Evolutionary conservation across 371 early-diverging fungal genomes (phyloP).

Genomic region (Umbelopsis sp.): DNA sequence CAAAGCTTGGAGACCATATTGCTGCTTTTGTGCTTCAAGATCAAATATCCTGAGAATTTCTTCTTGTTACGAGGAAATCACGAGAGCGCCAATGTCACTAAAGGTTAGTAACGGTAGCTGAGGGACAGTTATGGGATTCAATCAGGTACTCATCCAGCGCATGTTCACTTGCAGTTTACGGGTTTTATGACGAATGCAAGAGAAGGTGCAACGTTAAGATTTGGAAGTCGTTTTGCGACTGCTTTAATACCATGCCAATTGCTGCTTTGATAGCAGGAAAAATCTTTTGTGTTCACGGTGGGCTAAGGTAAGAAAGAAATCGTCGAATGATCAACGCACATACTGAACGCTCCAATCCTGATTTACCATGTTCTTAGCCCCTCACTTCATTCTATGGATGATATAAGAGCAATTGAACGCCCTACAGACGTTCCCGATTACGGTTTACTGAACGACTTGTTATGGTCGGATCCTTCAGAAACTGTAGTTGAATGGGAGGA

Average conservation of each 20-base stretch:
- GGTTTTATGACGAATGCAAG: constrained; percentile 99
- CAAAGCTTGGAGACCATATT: constrained; percentile 95
- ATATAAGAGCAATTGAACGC: constrained; percentile 86
- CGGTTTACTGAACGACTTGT: constrained; percentile 82
- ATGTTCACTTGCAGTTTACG: constrained; percentile 69
- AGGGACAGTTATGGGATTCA: background rate
- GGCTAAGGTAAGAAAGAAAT: constrained; percentile 51
- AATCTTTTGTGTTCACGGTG: constrained; percentile 99
- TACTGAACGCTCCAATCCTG: background rate
- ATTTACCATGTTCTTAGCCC: constrained; percentile 67
- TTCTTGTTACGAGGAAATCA: constrained; percentile 98
- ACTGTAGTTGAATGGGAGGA: constrained; percentile 91
- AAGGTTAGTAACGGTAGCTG: constrained; percentile 53
- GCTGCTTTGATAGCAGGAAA: constrained; percentile 96
- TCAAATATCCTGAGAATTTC: constrained; percentile 96
- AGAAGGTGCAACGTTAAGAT: constrained; percentile 91
- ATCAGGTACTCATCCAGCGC: no score
- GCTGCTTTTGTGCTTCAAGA: constrained; percentile 93
- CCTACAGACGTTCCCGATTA: constrained; percentile 98
- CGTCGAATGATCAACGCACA: background rate
- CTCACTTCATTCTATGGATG: constrained; percentile 84
- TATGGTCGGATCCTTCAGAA: constrained; percentile 92
- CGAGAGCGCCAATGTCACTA: constrained; percentile 96
- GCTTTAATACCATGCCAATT: constrained; percentile 98
- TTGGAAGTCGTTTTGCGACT: constrained; percentile 98